Base-by-base conservation (phyloP, 257 asterid genomes). In the Fraxinus pennsylvanica region DNA sequence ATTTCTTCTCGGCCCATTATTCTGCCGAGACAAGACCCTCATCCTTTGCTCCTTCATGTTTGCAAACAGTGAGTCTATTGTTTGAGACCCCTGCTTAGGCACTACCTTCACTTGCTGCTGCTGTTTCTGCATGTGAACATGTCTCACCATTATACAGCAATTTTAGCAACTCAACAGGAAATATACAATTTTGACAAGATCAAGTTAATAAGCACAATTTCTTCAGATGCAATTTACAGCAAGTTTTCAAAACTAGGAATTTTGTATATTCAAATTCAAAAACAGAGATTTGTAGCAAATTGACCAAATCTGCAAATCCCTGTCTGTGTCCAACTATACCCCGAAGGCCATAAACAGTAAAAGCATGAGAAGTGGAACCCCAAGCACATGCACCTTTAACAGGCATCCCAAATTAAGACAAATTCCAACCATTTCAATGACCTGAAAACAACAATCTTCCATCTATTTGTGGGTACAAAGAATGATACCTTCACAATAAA, bases 31-130 rank as follows among this genome's bases (percentile, higher is more conserved):
- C n/a, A 77, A 74, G 19, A 68, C 76, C 80, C 82, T 89, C 93
- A 86, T 87, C 79, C 97, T 89, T 65, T 92, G 91, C 81, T 89
- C 96, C 86, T 91, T 91, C 98, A 94, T 94, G 90, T 88, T 88
- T 39, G 97, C 97, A 79, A 94, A 94, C 38, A 84, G 90, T 13
- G 97, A 91, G 84, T 94, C 99, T 27, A 94, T 71, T 0, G 99
- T 94, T 75, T 89, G 95, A 72, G 97, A 81, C 47, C 47, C 13
- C 13, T 41, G 47, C 47, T 41, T 41, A 9, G 47, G 47, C 47
- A 9, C 14, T 41, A 8, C 47, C 47, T 41, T 41, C 14, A 41
- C 13, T 41, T 41, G 47, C 13, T 9, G 47, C 12, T 41, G 12
- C 47, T 9, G 47, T 41, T 41, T 41, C 47, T 9, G 47, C 47